Conservation (phyloP, 768 basidiomycete species). For the Suillus occidentalis region DNA sequence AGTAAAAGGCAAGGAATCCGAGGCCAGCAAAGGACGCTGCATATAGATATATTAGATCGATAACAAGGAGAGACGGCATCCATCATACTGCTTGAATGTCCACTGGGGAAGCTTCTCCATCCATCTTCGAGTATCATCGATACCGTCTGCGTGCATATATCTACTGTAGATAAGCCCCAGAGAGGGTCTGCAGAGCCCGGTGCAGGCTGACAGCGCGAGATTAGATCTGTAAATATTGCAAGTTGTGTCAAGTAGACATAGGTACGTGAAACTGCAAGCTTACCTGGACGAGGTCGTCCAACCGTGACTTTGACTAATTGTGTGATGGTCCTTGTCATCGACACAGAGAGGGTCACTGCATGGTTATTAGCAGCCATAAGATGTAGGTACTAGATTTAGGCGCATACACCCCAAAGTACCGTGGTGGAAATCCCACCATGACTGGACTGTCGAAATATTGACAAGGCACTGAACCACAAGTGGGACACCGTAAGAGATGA, state of each 20-base stretch:
- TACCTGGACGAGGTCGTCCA: slow-evolving; percentile 86
- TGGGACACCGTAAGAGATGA: slow-evolving; percentile 55
- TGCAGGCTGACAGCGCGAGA: slow-evolving; percentile 58
- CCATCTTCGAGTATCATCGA: slow-evolving; percentile 65
- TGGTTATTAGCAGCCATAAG: not conserved
- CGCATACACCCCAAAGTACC: slow-evolving; percentile 37
- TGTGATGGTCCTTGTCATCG: slow-evolving; percentile 76
- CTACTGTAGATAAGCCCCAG: slow-evolving; percentile 67
- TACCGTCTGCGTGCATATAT: slow-evolving; percentile 77
- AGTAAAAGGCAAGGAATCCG: slow-evolving; percentile 84
- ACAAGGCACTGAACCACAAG: slow-evolving; percentile 64
- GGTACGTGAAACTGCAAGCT: slow-evolving; percentile 1
- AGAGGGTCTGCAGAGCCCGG: slow-evolving; percentile 62
- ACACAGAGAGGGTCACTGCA: slow-evolving; percentile 67
- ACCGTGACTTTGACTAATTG: slow-evolving; percentile 83
- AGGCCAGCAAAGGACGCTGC: slow-evolving; percentile 90
- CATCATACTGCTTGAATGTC: slow-evolving; percentile 79
- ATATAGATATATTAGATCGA: not conserved
- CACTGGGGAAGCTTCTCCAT: slow-evolving; percentile 89
- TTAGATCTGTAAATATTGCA: slow-evolving; percentile 19
- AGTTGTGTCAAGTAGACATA: not conserved
- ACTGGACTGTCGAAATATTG: slow-evolving; percentile 69
- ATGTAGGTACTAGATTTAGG: not conserved
- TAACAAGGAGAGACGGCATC: not conserved
- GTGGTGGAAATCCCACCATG: slow-evolving; percentile 88